Evolutionary conservation across 1,284 basidiomycete species (phyloP).

Genomic region (Microstroma glucosiphilum): DNA sequence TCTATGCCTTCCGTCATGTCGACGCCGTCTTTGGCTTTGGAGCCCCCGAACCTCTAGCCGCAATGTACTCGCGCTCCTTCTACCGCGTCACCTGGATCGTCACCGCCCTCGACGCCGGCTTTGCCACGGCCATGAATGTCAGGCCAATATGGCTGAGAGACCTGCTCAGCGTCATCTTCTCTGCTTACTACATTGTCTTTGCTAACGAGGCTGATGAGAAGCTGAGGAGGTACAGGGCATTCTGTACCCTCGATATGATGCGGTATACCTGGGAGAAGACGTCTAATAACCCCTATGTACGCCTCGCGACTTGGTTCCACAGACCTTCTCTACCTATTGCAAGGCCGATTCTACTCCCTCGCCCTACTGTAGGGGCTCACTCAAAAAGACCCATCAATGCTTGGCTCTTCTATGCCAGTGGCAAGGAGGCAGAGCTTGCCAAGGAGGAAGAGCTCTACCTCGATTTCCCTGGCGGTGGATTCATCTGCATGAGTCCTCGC

Average conservation of each 20-base stretch:
- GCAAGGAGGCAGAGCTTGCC: conserved; percentile 62
- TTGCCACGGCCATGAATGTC: conserved; percentile 88
- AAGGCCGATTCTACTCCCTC: conserved; percentile 70
- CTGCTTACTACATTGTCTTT: conserved; percentile 86
- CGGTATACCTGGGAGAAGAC: conserved; percentile 95
- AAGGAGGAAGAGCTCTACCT: conserved; percentile 38
- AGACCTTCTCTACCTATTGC: conserved; percentile 62
- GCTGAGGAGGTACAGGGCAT: conserved; percentile 81
- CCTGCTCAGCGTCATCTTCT: conserved; percentile 62
- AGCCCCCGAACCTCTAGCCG: conserved; percentile 85
- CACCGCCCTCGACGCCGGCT: conserved; percentile 84
- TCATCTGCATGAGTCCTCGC: conserved; percentile 87
- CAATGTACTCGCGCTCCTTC: conserved; percentile 74
- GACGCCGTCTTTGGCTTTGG: conserved; percentile 79
- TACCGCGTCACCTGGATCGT: conserved; percentile 94
- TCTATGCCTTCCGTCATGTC: conserved; percentile 78
- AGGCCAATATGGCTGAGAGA: conserved; percentile 87
- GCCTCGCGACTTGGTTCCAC: conserved; percentile 61
- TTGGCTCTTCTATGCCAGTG: conserved; percentile 71
- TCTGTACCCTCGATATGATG: conserved; percentile 92
- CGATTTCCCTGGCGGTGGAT: conserved; percentile 91
- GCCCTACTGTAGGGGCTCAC: conserved; percentile 56
- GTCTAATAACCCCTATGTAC: conserved; percentile 73
- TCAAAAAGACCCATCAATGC: conserved; percentile 69
- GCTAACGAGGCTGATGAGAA: conserved; percentile 79